Evolutionary conservation across 371 early-diverging fungal species (phyloP), one percentile per base, ranked within the genome.

Genomic region (Dinochytrium kinnereticum): DNA sequence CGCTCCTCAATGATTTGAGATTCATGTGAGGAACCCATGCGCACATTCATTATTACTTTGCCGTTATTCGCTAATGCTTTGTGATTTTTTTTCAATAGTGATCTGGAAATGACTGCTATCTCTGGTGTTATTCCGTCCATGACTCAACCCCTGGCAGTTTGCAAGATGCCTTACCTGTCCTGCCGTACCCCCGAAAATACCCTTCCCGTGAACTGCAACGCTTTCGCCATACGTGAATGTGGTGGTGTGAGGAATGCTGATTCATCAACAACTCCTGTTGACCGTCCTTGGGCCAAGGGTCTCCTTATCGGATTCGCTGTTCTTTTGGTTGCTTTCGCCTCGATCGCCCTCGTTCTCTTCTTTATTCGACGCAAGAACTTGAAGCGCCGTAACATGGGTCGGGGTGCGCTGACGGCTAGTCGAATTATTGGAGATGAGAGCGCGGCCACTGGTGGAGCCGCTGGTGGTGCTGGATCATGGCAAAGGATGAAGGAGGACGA

Each of bases 401-500:
- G 55, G 5, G 55, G 55, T 53, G 55, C 5, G n/a, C 55, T 53
- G n/a, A 26, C 17, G 10, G 55, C 55, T 5, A 13, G 55, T 7
- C 26, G n/a, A 5, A 24, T 53, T 24, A 26, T 53, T 53, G 44
- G 44, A 7, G 44, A 44, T 44, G 44, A 44, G 44, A 21, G n/a
- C 24, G 26, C 10, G 5, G 26, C 55, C 26, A 26, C 7, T 26
- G 49, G 49, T 44, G 21, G 49, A 10, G 55, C 55, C 26, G 44
- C 44, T 13, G 44, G 44, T 44, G 55, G 55, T 53, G 13, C 55
- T 53, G 55, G 55, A 53, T 15, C 7, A 21, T 53, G 55, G 55
- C 13, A 53, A 5, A 53, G 55, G 55, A 53, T 53, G n/a, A 53
- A 53, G 55, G 55, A 53, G 55, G 55, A 53, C 26, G 55, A 24